These are phyloP conservation scores for Alternaria alternata DNA, from an alignment of 2,329 filamentous ascomycete species.

Conservation along the genomic window DNA sequence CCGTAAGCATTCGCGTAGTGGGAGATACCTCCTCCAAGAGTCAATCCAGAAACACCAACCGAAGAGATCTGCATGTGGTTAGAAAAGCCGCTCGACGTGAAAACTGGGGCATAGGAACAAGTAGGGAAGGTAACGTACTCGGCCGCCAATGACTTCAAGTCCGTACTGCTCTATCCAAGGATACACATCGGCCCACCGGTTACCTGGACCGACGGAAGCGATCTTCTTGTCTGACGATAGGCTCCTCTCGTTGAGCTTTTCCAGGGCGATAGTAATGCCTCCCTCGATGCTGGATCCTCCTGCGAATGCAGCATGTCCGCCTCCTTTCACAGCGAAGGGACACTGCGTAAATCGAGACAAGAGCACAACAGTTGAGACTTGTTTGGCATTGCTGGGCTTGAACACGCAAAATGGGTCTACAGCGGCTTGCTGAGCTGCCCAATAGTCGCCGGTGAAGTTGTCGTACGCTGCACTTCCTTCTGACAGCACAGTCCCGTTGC, in stretches of 20 bases:
- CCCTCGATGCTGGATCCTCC: constrained; percentile 43
- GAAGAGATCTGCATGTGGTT: constrained; percentile 16
- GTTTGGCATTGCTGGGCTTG: constrained; percentile 27
- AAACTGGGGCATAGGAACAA: not conserved
- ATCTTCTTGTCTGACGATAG: constrained; percentile 30
- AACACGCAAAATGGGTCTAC: constrained; percentile 40
- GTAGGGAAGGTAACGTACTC: constrained; percentile 22
- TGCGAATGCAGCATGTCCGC: constrained; percentile 36
- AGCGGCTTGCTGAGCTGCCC: constrained; percentile 36
- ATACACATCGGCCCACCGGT: constrained; percentile 48
- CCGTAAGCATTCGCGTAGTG: constrained; percentile 34
- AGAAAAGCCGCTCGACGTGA: not conserved
- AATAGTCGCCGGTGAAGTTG: constrained; percentile 31
- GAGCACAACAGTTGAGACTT: constrained; percentile 32
- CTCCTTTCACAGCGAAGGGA: constrained; percentile 54
- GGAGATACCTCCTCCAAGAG: constrained; percentile 36
- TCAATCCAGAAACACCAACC: constrained; percentile 28
- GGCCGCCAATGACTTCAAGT: constrained; percentile 42
- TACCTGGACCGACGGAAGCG: constrained; percentile 43
- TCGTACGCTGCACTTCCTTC: constrained; percentile 28
- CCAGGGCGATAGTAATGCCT: constrained; percentile 42
- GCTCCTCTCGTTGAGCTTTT: constrained; percentile 33
- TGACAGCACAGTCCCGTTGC: constrained; percentile 21
- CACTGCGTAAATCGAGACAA: constrained; percentile 37
- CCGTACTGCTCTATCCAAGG: constrained; percentile 36